Conservation (phyloP, 2,329 filamentous ascomycete genomes). For the Arthrobotrys megalospora region DNA sequence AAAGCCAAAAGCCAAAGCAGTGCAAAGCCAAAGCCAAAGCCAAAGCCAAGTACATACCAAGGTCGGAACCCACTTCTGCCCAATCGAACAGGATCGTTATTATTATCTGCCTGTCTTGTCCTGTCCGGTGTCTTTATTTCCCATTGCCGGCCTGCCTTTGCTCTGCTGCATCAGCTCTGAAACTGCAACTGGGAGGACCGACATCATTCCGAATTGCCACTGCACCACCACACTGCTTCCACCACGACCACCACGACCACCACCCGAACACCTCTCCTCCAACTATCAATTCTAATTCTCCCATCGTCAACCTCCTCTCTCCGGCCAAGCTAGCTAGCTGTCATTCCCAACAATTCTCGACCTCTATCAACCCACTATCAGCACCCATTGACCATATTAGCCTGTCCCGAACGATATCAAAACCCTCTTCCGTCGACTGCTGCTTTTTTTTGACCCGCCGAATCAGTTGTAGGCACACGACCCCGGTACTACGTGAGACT, state of each 20-base stretch:
- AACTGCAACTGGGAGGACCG: conserved; percentile 28
- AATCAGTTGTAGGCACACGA: conserved; percentile 35
- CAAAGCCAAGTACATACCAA: conserved; percentile 4
- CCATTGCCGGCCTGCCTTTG: neutral
- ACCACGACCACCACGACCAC: neutral
- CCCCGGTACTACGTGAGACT: conserved; percentile 52
- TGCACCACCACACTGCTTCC: conserved; percentile 7
- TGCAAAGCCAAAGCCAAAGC: conserved; percentile 1
- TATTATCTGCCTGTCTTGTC: neutral
- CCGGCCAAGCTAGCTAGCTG: neutral
- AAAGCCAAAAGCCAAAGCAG: conserved; percentile 17
- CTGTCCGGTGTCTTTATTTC: conserved; percentile 2
- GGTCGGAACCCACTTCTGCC: conserved; percentile 17
- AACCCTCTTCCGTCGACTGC: conserved; percentile 5
- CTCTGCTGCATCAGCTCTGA: neutral
- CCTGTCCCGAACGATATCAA: conserved; percentile 9
- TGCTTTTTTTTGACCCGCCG: conserved; percentile 24
- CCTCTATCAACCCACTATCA: neutral
- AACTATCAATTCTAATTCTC: neutral
- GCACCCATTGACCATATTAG: conserved; percentile 13
- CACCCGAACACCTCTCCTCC: neutral
- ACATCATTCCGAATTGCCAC: conserved; percentile 60
- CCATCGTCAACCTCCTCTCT: conserved; percentile 25
- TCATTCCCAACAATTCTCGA: conserved; percentile 46
- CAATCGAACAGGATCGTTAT: conserved; percentile 15